Base-by-base conservation (phyloP, 2,329 filamentous ascomycete genomes). In the Coniochaeta sp. region DNA sequence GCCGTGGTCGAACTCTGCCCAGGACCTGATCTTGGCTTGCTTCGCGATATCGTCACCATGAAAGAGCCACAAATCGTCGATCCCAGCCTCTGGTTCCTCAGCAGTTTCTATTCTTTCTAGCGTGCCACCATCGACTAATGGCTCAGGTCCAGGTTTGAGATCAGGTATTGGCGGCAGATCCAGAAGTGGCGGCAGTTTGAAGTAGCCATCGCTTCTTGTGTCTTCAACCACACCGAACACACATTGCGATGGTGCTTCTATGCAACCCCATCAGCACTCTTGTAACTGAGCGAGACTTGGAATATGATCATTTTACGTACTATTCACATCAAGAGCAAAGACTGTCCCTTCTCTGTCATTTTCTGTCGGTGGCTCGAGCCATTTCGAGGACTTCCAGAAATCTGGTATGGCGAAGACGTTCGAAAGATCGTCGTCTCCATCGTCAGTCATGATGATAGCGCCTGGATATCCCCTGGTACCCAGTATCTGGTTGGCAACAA, bases 341-440 rank as follows among this genome's bases (percentile, higher is more conserved):
- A 83, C 80, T 38, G 70, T 67, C 58, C 68, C 59, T 28, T 63
- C 40, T 19, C 66, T 62, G 55, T 63, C 60, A 10, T 67, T 65
- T 54, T 59, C 22, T 38, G 63, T 19, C 2, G 62, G 54, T 24
- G 72, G 63, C 8, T 77, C 71, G 40, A 82, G 72, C 71, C 81
- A 80, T 65, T 73, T 77, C 2, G 86, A 84, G 28, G 79, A 73
- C 59, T 75, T 76, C 80, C 81, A 85, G 62, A 89, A 80, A 67
- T 87, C 79, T 42, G 84, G 84, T 54, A 86, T 84, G 42, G 81
- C 80, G 68, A 90, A 90, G 34, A 87, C 79, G 68, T 87, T 74
- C 55, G 81, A 77, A 59, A 73, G 68, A 44, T 52, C 47, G 2
- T 52, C 47, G n/a, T 79, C 75, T 62, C 78, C 72, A 58, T 78